Percentiles rank a stretch among this genome's conserved stretches.
Evolutionary conservation across 1,284 basidiomycete genomes (phyloP).

Genomic region (Thelephora terrestris): DNA sequence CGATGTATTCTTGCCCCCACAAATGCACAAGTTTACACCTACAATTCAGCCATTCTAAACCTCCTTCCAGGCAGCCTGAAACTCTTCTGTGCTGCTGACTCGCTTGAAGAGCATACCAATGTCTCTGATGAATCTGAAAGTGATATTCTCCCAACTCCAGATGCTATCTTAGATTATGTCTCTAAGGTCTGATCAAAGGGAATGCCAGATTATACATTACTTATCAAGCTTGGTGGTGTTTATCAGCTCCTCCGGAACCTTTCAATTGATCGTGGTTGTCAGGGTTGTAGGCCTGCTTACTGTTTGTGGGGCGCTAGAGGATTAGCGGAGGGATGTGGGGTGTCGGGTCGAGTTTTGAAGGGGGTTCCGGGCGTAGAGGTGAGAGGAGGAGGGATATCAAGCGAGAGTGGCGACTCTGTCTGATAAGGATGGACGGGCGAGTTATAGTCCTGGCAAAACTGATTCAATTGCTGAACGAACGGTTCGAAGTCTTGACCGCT

Average conservation of each 20-base stretch:
- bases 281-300: no score
- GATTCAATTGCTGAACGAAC: no score
- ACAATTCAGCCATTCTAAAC: constrained; percentile 23
- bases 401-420: no score
- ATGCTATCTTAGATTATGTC: constrained; percentile 20
- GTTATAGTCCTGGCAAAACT: no score
- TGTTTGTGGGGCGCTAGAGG: no score
- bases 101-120: constrained; percentile 19
- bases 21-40: constrained; percentile 26
- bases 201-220: constrained; percentile 22
- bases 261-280: constrained; percentile 25
- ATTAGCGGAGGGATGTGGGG: no score
- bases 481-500: no score
- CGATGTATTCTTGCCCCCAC: constrained; percentile 28
- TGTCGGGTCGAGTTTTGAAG: no score
- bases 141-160: constrained; percentile 13
- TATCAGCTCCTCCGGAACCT: constrained; percentile 30
- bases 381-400: no score
- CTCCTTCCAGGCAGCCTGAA: constrained; percentile 16
- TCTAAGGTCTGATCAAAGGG: constrained; percentile 17
- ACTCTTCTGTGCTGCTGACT: constrained; percentile 21
- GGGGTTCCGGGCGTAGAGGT: no score
- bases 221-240: constrained; percentile 24
- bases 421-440: no score
- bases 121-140: no score